phyloP scores from a whole-genome alignment of 1,284 basidiomycete species.

The Taiwanofungus camphoratus region DNA sequence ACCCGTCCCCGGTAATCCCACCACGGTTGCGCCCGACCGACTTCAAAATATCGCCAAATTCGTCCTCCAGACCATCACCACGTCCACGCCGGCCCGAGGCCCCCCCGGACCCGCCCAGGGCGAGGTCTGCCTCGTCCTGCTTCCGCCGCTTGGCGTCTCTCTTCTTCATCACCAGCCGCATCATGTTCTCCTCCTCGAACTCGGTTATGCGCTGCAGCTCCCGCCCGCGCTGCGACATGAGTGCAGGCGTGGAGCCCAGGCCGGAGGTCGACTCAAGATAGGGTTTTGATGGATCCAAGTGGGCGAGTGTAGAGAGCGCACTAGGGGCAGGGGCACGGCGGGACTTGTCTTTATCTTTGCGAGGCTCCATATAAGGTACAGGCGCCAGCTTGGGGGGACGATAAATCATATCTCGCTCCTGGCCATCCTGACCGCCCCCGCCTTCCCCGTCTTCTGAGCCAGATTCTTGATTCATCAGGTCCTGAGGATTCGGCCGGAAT shows the following conservation, averaged over 20 bases:
- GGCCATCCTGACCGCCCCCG: conserved; percentile 26
- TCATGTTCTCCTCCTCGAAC: conserved; percentile 97
- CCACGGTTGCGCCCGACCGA: conserved; percentile 41
- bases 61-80: conserved; percentile 74
- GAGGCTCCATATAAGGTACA: conserved; percentile 78
- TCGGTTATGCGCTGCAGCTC: conserved; percentile 81
- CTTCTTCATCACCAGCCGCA: conserved; percentile 88
- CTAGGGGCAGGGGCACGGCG: conserved; percentile 53
- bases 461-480: conserved; percentile 42
- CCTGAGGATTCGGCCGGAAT: conserved; percentile 85
- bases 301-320: conserved; percentile 65
- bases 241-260: conserved; percentile 57
- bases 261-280: conserved; percentile 76
- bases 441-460: conserved; percentile 32
- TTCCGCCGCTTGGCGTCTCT: conserved; percentile 75
- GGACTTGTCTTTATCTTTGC: conserved; percentile 39
- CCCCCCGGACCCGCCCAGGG: conserved; percentile 68
- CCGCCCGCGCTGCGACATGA: conserved; percentile 62
- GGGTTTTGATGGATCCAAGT: conserved; percentile 59
- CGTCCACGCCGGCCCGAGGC: conserved; percentile 47
- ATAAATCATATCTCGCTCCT: conserved; percentile 61
- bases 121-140: conserved; percentile 88
- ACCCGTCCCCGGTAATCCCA: conserved; percentile 55
- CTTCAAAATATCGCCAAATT: conserved; percentile 77
- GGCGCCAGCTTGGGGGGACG: conserved; percentile 91